Evolutionary conservation across 1,284 basidiomycete genomes (phyloP), one percentile per base, ranked within the genome.

Genomic region (Caloboletus firmus): DNA sequence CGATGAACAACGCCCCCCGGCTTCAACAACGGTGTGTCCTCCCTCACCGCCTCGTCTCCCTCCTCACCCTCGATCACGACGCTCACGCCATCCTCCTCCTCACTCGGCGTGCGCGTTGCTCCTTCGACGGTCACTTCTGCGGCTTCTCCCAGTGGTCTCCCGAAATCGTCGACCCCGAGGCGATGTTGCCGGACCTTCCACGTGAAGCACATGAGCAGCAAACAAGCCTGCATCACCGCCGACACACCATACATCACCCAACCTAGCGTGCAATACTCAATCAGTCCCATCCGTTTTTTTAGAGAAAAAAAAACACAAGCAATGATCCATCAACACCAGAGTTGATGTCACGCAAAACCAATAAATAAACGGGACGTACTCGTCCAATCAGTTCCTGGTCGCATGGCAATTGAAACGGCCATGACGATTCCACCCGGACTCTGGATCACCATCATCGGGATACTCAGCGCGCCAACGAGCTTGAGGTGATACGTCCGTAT

Each of bases 361-460:
- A 24, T 17, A 26, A 17, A 48, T 13, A 35, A 31, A 24, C 0
- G 13, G 2, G 41, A 74, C 81, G 51, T 61, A 90, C 87, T 89
- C 4, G 91, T 93, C 92, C 91, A 95, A 65, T 94, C 85, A 0
- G 91, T 93, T 0, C 89, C 89, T 4, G 87, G 87, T 55, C 56
- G 59, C 52, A 62, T 56, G 26, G 63, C 89, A 58, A 97, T 89
- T 57, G 90, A 93, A 37, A 90, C 69, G 13, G 95, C 89, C 83
- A 99, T 98, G 36, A 95, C 71, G 20, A 93, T 78, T 1, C 91
- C 89, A 3, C 96, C 96, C 0, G 96, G 96, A 8, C 87, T 93
- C 73, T 99, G 95, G 22, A 99, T 89, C 43, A 83, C 76, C 96
- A 99, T 98, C 83, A 93, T 97, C 2, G 87, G 88, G 59, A 98